These are phyloP conservation scores for Sarocladium oryzae DNA, from an alignment of 2,329 filamentous ascomycete genomes.

Conservation along the genomic window DNA sequence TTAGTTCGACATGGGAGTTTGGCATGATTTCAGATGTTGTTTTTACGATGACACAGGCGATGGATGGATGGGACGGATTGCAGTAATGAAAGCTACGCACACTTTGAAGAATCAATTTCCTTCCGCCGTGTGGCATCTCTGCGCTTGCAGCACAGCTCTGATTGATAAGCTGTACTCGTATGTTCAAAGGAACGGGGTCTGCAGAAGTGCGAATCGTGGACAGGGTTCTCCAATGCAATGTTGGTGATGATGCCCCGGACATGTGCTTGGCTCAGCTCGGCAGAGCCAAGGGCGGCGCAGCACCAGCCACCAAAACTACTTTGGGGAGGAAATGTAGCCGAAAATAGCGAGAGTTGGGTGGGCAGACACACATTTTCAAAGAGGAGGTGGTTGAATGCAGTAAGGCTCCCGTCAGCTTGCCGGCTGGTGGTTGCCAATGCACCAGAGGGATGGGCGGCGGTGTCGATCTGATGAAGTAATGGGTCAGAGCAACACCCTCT, in stretches of 20 bases:
- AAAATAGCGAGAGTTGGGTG: constrained; percentile 4
- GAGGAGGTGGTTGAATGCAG: background rate
- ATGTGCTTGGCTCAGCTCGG: background rate
- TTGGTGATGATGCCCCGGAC: too few species aligned
- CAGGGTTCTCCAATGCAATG: too few species aligned
- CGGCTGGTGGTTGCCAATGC: background rate
- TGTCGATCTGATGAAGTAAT: constrained; percentile 2
- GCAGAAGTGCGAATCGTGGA: too few species aligned
- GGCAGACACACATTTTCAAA: background rate
- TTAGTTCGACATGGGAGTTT: background rate
- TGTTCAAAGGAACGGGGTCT: too few species aligned
- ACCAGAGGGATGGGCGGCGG: background rate
- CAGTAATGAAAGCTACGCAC: constrained; percentile 4
- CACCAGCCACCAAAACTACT: background rate
- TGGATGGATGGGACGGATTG: too few species aligned
- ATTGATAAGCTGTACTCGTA: too few species aligned
- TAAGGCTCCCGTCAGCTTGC: background rate
- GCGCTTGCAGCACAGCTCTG: too few species aligned
- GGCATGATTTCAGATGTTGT: background rate
- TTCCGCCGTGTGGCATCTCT: background rate
- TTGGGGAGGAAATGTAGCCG: background rate
- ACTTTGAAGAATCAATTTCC: background rate
- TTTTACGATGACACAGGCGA: too few species aligned
- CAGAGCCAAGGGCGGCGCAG: constrained; percentile 1
- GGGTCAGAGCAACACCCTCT: too few species aligned